These are phyloP conservation scores for Annulohypoxylon nitens DNA, from an alignment of 495 filamentous ascomycete species.

Conservation along the genomic window DNA sequence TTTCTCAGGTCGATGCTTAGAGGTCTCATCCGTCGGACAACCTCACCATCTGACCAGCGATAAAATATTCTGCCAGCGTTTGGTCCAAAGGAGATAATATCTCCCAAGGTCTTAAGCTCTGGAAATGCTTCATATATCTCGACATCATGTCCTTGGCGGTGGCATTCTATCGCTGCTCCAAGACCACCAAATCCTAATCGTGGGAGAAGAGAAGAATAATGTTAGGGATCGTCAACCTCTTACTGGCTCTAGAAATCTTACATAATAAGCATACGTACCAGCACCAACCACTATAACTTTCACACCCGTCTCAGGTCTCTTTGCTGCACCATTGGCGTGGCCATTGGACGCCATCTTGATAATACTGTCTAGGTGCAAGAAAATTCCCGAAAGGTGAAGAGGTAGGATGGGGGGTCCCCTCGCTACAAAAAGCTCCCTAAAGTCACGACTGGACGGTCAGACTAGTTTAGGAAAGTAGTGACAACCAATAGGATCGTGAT, in stretches of 20 bases:
- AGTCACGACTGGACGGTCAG: slow-evolving; percentile 28
- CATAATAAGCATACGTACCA: slow-evolving; percentile 40
- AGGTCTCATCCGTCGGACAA: slow-evolving; percentile 61
- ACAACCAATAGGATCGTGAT: slow-evolving; percentile 36
- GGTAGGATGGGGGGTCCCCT: slow-evolving; percentile 27
- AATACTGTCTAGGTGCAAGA: slow-evolving; percentile 11
- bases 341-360: slow-evolving; percentile 41
- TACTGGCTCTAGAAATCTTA: not conserved
- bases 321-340: slow-evolving; percentile 32
- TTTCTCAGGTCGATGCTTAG: slow-evolving; percentile 65
- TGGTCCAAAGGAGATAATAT: slow-evolving; percentile 74
- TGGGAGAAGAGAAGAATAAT: not conserved
- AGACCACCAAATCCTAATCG: slow-evolving; percentile 67
- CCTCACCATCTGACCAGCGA: slow-evolving; percentile 63
- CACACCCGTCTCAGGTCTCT: slow-evolving; percentile 62
- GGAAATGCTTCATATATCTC: slow-evolving; percentile 70
- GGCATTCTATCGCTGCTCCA: slow-evolving; percentile 72
- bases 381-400: slow-evolving; percentile 24
- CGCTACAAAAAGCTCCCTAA: slow-evolving; percentile 20
- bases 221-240: not conserved
- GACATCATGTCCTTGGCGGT: slow-evolving; percentile 71
- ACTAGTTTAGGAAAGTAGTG: slow-evolving; percentile 28
- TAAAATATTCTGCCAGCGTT: slow-evolving; percentile 70
- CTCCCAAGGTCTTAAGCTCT: slow-evolving; percentile 69
- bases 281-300: slow-evolving; percentile 70